Base-by-base conservation (phyloP, 805 yeast genomes). In the Tetrapisispora taiwanensis region DNA sequence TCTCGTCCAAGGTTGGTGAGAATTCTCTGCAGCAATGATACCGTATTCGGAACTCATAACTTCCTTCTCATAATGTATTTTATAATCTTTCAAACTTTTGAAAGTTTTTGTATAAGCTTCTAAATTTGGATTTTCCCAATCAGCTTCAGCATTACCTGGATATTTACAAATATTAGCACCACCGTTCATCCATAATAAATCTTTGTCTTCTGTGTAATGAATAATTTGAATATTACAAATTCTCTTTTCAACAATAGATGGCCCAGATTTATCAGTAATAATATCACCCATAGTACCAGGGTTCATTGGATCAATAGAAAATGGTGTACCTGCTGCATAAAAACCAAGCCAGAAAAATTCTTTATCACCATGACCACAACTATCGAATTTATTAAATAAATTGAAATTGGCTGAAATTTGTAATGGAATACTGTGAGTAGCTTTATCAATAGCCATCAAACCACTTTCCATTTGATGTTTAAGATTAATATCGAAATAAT, bases 331-430 rank as follows among this genome's bases (percentile, higher is more conserved):
- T 36, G 73, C 67, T 33, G 73, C 65, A 37, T 73, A 69, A 54
- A 79, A 72, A 0, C 81, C 84, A 26, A 81, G 57, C 88, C 89
- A 81, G 52, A 80, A 77, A 55, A 79, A 69, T 56, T 81, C 89
- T 52, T 81, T 81, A 50, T 81, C 89, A 32, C 87, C 87, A 70
- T 81, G 81, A n/a, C 78, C 70, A 17, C 79, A 73, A 1, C 74
- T 68, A 0, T 69, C 60, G 22, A 72, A 66, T 22, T 71, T 58
- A 43, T 62, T 62, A 58, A 70, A 69, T 50, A 73, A 59, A 48
- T 73, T 74, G 47, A 73, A 49, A 15, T 62, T 54, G 10, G 65
- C 62, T 2, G 79, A 67, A 45, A 72, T 62, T 30, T 78, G 49
- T 3, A 74, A 56, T 3, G 79, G 73, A 44, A 68, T 62, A 42